phyloP scores from a whole-genome alignment of 129 eudicot genomes.

The carrot (Daucus carota) region DNA sequence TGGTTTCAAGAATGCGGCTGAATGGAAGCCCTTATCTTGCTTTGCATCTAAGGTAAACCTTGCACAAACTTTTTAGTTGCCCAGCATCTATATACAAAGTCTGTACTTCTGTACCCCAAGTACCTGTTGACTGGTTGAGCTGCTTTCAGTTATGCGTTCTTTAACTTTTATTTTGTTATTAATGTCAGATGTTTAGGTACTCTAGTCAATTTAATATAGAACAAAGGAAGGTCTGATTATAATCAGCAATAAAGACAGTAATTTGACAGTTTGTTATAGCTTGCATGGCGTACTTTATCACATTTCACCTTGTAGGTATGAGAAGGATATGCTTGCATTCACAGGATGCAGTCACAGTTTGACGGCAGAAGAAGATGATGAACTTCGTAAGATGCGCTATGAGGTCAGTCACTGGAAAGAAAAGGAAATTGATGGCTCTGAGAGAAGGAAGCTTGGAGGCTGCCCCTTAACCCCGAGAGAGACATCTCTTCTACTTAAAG shows the following conservation, averaged over 20 bases:
- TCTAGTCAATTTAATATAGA: neutral
- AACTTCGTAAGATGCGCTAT: conserved; percentile 73
- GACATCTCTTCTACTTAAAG: conserved; percentile 80
- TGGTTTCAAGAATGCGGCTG: conserved; percentile 83
- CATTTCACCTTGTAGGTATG: conserved; percentile 49
- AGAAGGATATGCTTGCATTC: conserved; percentile 98
- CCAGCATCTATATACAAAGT: neutral
- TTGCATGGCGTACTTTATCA: neutral
- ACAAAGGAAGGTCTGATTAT: neutral
- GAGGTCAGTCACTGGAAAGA: conserved; percentile 98
- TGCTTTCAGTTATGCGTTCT: neutral
- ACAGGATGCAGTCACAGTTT: conserved; percentile 95
- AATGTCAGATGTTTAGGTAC: neutral
- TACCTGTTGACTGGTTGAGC: neutral
- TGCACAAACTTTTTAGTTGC: neutral
- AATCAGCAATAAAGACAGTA: neutral
- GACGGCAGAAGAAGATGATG: conserved; percentile 79
- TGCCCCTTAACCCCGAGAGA: conserved; percentile 98
- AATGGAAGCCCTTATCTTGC: conserved; percentile 83
- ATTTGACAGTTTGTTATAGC: neutral
- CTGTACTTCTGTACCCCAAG: conserved; percentile 1
- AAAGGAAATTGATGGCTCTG: conserved; percentile 84
- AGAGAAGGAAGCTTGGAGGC: conserved; percentile 78
- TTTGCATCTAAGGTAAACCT: conserved; percentile 37
- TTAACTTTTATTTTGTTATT: neutral